Conservation (phyloP, 805 yeast species). For the Kuraishia molischiana region DNA sequence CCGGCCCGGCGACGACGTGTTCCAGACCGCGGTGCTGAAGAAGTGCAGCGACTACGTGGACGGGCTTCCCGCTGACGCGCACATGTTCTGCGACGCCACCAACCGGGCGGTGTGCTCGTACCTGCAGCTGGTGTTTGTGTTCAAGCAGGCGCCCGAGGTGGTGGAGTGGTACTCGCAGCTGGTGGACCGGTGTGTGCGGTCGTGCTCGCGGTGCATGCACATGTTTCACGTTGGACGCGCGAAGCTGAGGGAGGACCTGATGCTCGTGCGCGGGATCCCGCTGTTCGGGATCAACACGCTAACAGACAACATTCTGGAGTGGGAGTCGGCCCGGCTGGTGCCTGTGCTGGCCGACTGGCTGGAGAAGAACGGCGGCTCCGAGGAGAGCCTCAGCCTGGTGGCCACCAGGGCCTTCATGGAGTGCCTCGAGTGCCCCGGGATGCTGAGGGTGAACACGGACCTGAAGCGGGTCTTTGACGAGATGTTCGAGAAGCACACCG, state of each 20-base stretch:
- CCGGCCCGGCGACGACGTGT: neutral
- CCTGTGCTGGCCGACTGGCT: conserved; percentile 2
- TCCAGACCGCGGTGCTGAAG: neutral
- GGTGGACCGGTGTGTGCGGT: conserved; percentile 27
- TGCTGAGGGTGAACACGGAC: conserved; percentile 28
- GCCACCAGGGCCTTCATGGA: conserved; percentile 25
- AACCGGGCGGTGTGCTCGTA: conserved; percentile 41
- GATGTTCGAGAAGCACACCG: conserved; percentile 18
- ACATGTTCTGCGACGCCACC: conserved; percentile 47
- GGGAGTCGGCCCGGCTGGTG: conserved; percentile 17
- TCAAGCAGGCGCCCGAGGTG: conserved; percentile 33
- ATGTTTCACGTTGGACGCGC: conserved; percentile 46
- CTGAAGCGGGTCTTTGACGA: conserved; percentile 27
- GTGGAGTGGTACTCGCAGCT: conserved; percentile 30
- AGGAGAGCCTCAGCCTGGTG: neutral
- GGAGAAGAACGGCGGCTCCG: conserved; percentile 5
- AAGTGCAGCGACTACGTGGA: conserved; percentile 5
- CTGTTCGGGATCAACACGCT: conserved; percentile 20
- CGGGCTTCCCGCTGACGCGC: conserved; percentile 15
- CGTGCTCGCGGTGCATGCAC: conserved; percentile 45
- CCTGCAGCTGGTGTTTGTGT: conserved; percentile 50
- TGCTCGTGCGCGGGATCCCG: conserved; percentile 33
- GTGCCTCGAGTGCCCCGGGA: conserved; percentile 41
- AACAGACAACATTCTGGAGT: conserved; percentile 17
- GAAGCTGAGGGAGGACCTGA: conserved; percentile 39